phyloP scores from a whole-genome alignment of 2,329 filamentous ascomycete genomes.

The Geosmithia putterillii region DNA sequence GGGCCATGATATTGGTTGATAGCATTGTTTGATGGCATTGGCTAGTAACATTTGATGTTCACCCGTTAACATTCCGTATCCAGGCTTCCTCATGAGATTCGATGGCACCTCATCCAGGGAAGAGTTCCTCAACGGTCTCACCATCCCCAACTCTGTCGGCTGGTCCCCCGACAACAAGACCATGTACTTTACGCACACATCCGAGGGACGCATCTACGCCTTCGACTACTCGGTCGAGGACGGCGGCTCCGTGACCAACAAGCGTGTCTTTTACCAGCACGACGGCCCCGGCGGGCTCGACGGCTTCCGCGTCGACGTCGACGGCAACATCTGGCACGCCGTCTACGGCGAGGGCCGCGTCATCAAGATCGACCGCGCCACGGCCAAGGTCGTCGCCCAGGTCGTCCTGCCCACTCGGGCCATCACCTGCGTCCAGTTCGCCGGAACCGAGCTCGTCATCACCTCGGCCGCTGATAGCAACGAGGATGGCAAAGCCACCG shows the following conservation, averaged over 20 bases:
- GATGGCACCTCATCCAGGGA: slow-evolving; percentile 47
- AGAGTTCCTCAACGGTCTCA: slow-evolving; percentile 49
- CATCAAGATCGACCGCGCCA: slow-evolving; percentile 52
- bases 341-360: slow-evolving; percentile 71
- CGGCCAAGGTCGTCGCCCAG: slow-evolving; percentile 56
- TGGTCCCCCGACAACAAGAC: slow-evolving; percentile 7
- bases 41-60: too few relatives aligned
- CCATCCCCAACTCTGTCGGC: slow-evolving; percentile 43
- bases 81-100: slow-evolving; percentile 65
- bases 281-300: slow-evolving; percentile 59
- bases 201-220: slow-evolving; percentile 55
- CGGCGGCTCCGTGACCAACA: slow-evolving; percentile 53
- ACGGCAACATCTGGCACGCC: slow-evolving; percentile 82
- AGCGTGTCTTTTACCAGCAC: slow-evolving; percentile 62
- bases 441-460: slow-evolving; percentile 63
- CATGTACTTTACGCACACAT: slow-evolving; percentile 67
- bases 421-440: slow-evolving; percentile 72
- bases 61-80: too few relatives aligned
- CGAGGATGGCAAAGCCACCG: slow-evolving; percentile 44
- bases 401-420: slow-evolving; percentile 66
- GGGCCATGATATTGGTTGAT: too few relatives aligned
- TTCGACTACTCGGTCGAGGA: slow-evolving; percentile 60
- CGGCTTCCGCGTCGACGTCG: slow-evolving; percentile 71
- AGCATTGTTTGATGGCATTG: too few relatives aligned
- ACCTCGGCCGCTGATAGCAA: slow-evolving; percentile 62